Base-by-base conservation (phyloP, 139 green algal genomes). In the Dunaliella primolecta region DNA sequence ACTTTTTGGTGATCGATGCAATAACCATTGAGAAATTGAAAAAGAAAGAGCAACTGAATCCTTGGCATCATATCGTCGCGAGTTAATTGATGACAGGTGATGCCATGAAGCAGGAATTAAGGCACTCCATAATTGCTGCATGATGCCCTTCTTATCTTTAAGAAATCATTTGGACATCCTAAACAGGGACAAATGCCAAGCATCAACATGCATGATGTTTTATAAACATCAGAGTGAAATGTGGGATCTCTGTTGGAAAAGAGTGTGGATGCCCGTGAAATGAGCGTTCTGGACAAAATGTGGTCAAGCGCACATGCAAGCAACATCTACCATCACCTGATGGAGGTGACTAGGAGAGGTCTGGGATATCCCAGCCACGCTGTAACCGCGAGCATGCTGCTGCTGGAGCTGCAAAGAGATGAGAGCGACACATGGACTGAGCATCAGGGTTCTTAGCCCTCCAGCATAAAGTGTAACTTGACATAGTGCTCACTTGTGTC, bases 301-400 rank as follows among this genome's bases (percentile, higher is more conserved):
- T n/a, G n/a, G n/a, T n/a, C n/a, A n/a, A n/a, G n/a, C 2, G 83
- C 81, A 75, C 88, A 89, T n/a, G 84, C 83, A 56, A 89, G 81
- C 36, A 88, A 89, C 38, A 84, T 3, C 24, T 74, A 38, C 81
- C 3, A 24, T 31, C 15, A 70, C 77, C 35, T 71, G 32, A 23
- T 80, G 7, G 29, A 80, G 75, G 2, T 80, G 32, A 2, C 29
- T 36, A n/a, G 75, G 75, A 32, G 75, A 80, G 29, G 75, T 80
- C 21, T 80, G 75, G 75, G 46, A 64, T 64, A 64, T 64, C 15
- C 46, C 46, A 64, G 46, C 46, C 46, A 64, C 46, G 46, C 46
- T 64, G 46, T 25, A 64, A 64, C 7, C 15, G 15, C 46, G 46
- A 25, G 46, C 46, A 25, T 25, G 46, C 46, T 15, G 7, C 15